phyloP scores from a whole-genome alignment of 2,329 filamentous ascomycete genomes.

The Aspergillus bombycis region DNA sequence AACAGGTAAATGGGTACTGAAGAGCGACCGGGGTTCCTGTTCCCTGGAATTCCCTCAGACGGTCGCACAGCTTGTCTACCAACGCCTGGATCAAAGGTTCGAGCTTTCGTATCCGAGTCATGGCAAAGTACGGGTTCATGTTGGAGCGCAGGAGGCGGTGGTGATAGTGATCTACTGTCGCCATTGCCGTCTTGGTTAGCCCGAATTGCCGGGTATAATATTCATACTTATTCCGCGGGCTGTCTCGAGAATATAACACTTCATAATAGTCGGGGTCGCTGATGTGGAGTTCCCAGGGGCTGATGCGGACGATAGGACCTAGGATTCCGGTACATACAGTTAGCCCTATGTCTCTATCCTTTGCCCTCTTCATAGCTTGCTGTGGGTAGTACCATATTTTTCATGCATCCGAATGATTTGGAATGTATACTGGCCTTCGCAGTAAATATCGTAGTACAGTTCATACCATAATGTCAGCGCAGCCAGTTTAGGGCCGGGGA shows the following conservation, averaged over 20 bases:
- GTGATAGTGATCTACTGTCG: conserved; percentile 21
- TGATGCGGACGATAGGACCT: conserved; percentile 25
- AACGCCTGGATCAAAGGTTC: conserved; percentile 22
- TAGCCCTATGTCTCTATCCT: background rate
- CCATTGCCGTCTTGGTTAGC: conserved; percentile 12
- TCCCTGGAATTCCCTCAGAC: conserved; percentile 18
- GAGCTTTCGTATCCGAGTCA: conserved; percentile 20
- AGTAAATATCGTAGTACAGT: conserved; percentile 26
- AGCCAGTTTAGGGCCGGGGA: conserved; percentile 35
- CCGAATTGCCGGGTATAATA: conserved; percentile 18
- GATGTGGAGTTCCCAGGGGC: conserved; percentile 27
- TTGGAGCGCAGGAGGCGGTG: conserved; percentile 23
- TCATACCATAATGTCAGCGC: conserved; percentile 19
- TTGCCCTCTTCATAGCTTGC: background rate
- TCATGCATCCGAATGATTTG: conserved; percentile 22
- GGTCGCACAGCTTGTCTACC: conserved; percentile 24
- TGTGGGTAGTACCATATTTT: conserved; percentile 17
- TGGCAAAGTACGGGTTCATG: conserved; percentile 28
- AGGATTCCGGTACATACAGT: background rate
- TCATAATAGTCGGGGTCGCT: conserved; percentile 14
- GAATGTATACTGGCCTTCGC: conserved; percentile 19
- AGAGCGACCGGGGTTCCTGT: conserved; percentile 14
- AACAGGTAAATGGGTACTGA: conserved; percentile 37
- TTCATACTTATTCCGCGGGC: conserved; percentile 22
- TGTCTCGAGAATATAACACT: conserved; percentile 20